phyloP scores from a whole-genome alignment of 371 early-diverging fungal genomes.

The Apophysomyces trapeziformis region DNA sequence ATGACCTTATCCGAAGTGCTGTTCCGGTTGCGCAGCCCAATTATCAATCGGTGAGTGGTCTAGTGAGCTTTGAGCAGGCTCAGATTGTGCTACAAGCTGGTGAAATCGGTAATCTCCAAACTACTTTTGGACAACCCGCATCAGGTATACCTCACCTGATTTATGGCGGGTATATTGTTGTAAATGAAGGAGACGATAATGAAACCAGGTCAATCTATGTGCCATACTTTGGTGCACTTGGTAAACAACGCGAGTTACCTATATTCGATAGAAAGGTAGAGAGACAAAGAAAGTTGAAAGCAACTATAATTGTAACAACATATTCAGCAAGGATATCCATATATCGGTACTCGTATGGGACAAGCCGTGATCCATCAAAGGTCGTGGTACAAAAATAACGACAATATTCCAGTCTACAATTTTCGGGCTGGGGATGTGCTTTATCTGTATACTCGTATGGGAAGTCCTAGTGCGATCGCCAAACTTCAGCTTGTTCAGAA shows the following conservation, averaged over 20 bases:
- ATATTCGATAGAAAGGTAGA: slow-evolving; percentile 26
- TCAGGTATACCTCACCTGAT: slow-evolving; percentile 3
- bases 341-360: slow-evolving; percentile 14
- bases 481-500: slow-evolving; percentile 12
- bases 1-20: slow-evolving; percentile 14
- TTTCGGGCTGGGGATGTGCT: slow-evolving; percentile 13
- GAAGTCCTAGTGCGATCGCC: slow-evolving; percentile 15
- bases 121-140: slow-evolving; percentile 14
- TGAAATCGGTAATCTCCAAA: not conserved
- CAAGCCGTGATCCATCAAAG: not conserved
- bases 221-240: slow-evolving; percentile 22
- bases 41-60: slow-evolving; percentile 5
- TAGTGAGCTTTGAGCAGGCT: slow-evolving; percentile 10
- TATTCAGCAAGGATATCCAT: slow-evolving; percentile 16
- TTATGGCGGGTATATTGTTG: slow-evolving; percentile 19
- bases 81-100: not conserved
- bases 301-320: not conserved
- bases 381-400: not conserved
- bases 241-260: slow-evolving; percentile 21
- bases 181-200: not conserved
- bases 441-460: slow-evolving; percentile 17
- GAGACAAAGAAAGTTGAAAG: not conserved
- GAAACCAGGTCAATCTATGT: slow-evolving; percentile 4
- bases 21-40: slow-evolving; percentile 17
- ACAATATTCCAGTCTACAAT: slow-evolving; percentile 3